Evolutionary conservation across 306 rosid species (phyloP).

Genomic region (Aeschynomene evenia): DNA sequence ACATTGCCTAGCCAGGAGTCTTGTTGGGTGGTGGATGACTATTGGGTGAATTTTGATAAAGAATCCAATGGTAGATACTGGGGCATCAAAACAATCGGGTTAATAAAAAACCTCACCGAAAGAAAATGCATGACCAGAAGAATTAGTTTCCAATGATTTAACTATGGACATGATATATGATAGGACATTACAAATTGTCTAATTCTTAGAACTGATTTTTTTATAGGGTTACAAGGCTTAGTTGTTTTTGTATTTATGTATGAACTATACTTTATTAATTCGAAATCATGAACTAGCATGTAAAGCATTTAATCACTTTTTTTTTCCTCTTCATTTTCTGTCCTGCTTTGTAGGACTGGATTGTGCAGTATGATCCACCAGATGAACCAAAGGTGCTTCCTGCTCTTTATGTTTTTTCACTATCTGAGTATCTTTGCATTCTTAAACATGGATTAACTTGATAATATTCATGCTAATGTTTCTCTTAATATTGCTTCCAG

Average conservation of each 20-base stretch:
- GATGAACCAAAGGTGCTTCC: constrained; percentile 86
- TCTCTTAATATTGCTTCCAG: constrained; percentile 42
- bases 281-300: neutral
- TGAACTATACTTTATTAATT: constrained; percentile 1
- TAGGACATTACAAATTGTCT: neutral
- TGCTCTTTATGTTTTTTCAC: constrained; percentile 5
- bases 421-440: neutral
- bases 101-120: neutral
- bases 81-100: neutral
- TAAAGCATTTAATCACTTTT: constrained; percentile 7
- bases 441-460: constrained; percentile 4
- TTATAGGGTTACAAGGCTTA: neutral
- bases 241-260: neutral
- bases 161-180: neutral
- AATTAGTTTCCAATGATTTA: neutral
- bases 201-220: too few species aligned
- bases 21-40: neutral
- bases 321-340: neutral
- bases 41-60: constrained; percentile 7
- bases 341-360: constrained; percentile 79
- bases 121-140: neutral
- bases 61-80: neutral
- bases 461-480: constrained; percentile 5
- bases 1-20: too few species aligned
- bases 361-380: constrained; percentile 98